Base-by-base conservation (phyloP, 805 yeast genomes). In the Teunomyces panamensis region DNA sequence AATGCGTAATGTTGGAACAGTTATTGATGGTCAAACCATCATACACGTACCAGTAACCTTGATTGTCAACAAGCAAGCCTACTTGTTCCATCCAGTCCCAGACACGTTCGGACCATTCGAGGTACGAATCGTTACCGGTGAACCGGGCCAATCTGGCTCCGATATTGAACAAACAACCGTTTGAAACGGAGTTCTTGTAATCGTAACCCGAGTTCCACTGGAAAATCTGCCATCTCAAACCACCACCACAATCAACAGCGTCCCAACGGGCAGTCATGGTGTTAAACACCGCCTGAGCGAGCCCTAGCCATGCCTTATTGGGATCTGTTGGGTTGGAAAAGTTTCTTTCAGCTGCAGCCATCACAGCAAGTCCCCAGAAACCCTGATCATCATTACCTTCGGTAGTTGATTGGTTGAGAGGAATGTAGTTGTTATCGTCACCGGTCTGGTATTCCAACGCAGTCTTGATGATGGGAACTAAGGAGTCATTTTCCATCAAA, bases 311-410 rank as follows among this genome's bases (percentile, higher is more conserved):
- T 2, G 65, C 63, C 49, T 67, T 63, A 10, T 50, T 53, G 28
- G 62, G 59, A 48, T 70, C 70, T 2, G 48, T 50, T 4, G 76
- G 74, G 58, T 84, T 81, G 1, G 88, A 71, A 62, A 90, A 90
- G 68, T 89, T 89, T 62, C 85, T 77, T 65, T 92, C 98, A 0
- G 95, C 95, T 1, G 97, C 97, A 27, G 81, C 84, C 86, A 92
- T 89, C 3, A 83, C 95, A 1, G 96, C 86, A 50, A 94, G 74
- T 4, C 96, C 98, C 98, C 98, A 92, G 65, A 92, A 89, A 1
- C 88, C 96, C 71, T 92, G 98, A 73, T 92, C 98, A 75, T 92
- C 99, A 63, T 92, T 92, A 60, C 98, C 99, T 69, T 92, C 97
- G 1, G 96, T 87, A 30, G 90, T 83, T 9, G 91, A 81, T 68